Base-by-base conservation (phyloP, 106 monocot genomes). In the Allium cepa region DNA sequence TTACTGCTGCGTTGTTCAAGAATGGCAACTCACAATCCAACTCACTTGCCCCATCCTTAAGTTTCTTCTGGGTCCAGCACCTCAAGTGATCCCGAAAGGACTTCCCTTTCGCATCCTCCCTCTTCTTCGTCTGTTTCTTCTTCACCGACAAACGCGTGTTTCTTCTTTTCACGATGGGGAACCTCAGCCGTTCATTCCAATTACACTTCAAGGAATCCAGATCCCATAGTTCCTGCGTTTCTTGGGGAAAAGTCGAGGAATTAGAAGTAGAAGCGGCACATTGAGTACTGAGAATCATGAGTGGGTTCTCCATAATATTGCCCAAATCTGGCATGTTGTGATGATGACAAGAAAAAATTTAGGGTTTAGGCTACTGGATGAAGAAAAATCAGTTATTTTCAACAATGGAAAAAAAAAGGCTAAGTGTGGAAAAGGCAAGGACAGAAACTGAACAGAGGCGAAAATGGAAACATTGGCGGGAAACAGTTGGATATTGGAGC, bases 1-100 rank as follows among this genome's bases (percentile, higher is more conserved):
- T 69, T 68, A 56, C 90, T 2, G 84, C 78, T 1, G 74, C 78
- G 50, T 83, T 67, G 52, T 66, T 75, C 7, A 94, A 83, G 73
- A 94, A 94, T 45, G 94, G 94, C 66, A 94, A 69, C n/a, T 46
- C 48, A 59, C 84, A 94, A 6, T 79, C 80, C 52, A 49, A 45
- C 68, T 68, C 69, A 2, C 53, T 68, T 12, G 60, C 72, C 11
- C 94, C 94, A 45, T 68, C 57, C 1, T 63, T 79, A 52, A 76
- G 53, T 73, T 84, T 90, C 76, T 62, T 80, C 71, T 87, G 79
- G 49, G 46, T 56, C 94, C 94, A 94, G 57, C 49, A 84, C 17
- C 50, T 75, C 26, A 94, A 78, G 73, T 87, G 77, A 13, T 87
- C 90, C 56, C 17, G 80, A 17, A 94, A 68, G 8, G 78, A 50